Evolutionary conservation across 805 yeast genomes (phyloP), one percentile per base, ranked within the genome.

Genomic region (Wickerhamiella azymoides): DNA sequence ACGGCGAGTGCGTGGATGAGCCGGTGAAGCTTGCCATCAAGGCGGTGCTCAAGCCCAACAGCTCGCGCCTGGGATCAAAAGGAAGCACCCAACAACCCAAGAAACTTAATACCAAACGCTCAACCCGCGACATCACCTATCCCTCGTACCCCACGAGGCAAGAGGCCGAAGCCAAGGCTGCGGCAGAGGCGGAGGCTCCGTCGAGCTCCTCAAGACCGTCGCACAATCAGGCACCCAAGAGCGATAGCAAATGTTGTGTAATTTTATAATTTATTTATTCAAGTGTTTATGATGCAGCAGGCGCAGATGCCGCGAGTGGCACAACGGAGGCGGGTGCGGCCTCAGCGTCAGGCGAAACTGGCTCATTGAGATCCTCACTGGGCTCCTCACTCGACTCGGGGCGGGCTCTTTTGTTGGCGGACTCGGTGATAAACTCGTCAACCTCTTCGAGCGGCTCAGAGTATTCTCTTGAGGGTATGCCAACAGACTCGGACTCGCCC

Each of bases 21-120:
- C 79, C 85, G 1, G 86, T 88, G 60, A 72, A 80, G 54, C 65
- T 69, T 40, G 84, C 84, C 9, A 61, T 74, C 48, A 56, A 63
- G 48, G 60, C 54, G 56, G 66, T 50, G 50, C 35, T 58, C 17
- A 35, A 43, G 10, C 49, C 47, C 3, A 21, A 21, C 7, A 21
- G 24, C 24, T 21, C 24, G 24, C 24, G 24, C 7, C 26, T 10
- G 30, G 30, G 30, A 5, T 27, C 30, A 5, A 27, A 27, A 10
- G 11, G 10, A 3, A 41, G 32, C 36, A 17, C 10, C 37, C 25
- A 19, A 16, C 18, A 13, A 17, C 28, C 17, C 7, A 39, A 25
- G 41, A 14, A 35, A 13, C 14, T 11, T 10, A 24, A 11, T 14
- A n/a, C 3, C n/a, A 24, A 18, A 26, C 11, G 7, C 2, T 6